Conservation (phyloP, 1,284 basidiomycete genomes). For the Ceratobasidium sp. region DNA sequence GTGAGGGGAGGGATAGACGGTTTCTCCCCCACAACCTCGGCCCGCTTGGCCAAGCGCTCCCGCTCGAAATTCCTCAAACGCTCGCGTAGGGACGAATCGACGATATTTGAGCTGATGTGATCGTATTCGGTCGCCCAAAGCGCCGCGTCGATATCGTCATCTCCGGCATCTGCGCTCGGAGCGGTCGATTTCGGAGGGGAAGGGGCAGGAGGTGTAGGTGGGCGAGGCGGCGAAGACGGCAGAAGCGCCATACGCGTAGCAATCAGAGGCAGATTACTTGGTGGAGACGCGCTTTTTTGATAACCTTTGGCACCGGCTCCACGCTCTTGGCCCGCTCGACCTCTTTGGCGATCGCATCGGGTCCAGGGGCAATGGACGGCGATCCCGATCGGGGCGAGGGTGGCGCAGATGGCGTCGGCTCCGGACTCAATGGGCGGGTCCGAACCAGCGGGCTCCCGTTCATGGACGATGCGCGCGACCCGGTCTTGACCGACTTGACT, state of each 20-base stretch:
- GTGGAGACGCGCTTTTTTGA: constrained; percentile 18
- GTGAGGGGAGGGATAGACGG: constrained; percentile 13
- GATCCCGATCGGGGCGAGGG: constrained; percentile 29
- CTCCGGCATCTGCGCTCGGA: constrained; percentile 8
- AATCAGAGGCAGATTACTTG: constrained; percentile 11
- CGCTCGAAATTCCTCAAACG: constrained; percentile 21
- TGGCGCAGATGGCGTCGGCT: constrained; percentile 33
- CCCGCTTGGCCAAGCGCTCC: constrained; percentile 28
- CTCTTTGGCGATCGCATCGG: background rate
- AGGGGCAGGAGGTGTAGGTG: constrained; percentile 12
- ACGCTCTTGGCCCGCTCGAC: background rate
- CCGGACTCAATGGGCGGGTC: constrained; percentile 28
- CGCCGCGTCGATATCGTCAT: constrained; percentile 40
- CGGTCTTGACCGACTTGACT: constrained; percentile 18
- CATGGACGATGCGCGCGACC: constrained; percentile 28
- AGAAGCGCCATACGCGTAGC: constrained; percentile 25
- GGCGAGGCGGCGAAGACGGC: constrained; percentile 18
- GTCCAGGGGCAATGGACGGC: background rate
- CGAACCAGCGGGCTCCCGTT: constrained; percentile 35
- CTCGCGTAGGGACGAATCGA: constrained; percentile 37
- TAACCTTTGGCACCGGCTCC: background rate
- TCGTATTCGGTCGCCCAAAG: constrained; percentile 43
- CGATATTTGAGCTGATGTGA: constrained; percentile 37
- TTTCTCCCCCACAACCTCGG: constrained; percentile 2
- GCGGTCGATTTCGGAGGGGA: constrained; percentile 25